A percentile compares a stretch with the other conserved stretches of the same genome.
phyloP scores from a whole-genome alignment of 441 rosid genomes.

The Populus hybrid region DNA sequence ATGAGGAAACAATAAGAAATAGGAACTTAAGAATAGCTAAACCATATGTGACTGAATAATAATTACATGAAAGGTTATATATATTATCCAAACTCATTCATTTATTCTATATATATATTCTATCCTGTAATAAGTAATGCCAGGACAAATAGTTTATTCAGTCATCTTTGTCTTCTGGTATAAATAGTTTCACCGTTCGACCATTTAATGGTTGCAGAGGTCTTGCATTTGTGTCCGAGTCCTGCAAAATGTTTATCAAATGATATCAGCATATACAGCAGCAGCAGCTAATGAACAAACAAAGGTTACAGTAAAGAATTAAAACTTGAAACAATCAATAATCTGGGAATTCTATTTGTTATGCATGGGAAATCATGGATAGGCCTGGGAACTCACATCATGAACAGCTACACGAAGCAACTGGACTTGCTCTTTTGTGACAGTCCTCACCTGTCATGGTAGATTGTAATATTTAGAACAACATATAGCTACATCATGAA shows the following conservation, averaged over 20 bases:
- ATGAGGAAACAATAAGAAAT: too few species aligned
- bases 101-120: too few species aligned
- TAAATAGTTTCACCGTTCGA: conserved; percentile 40
- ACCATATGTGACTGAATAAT: too few species aligned
- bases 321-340: neutral
- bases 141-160: neutral
- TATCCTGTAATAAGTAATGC: too few species aligned
- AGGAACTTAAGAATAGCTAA: too few species aligned
- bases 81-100: too few species aligned
- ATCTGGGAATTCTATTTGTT: neutral
- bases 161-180: conserved; percentile 25
- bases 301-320: too few species aligned
- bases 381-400: conserved; percentile 41
- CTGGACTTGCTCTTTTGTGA: conserved; percentile 43
- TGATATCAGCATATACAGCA: too few species aligned
- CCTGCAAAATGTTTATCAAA: conserved; percentile 34
- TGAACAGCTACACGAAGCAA: conserved; percentile 72
- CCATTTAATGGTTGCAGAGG: conserved; percentile 45
- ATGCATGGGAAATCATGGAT: neutral
- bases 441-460: conserved; percentile 50
- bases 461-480: neutral
- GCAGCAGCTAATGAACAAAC: neutral
- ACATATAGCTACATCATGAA: neutral
- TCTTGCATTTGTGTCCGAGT: conserved; percentile 61
- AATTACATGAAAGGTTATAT: too few species aligned